A percentile compares a stretch with the other conserved stretches of the same genome.
Evolutionary conservation across 768 basidiomycete species (phyloP).

Genomic region (Lyophyllum semitale): DNA sequence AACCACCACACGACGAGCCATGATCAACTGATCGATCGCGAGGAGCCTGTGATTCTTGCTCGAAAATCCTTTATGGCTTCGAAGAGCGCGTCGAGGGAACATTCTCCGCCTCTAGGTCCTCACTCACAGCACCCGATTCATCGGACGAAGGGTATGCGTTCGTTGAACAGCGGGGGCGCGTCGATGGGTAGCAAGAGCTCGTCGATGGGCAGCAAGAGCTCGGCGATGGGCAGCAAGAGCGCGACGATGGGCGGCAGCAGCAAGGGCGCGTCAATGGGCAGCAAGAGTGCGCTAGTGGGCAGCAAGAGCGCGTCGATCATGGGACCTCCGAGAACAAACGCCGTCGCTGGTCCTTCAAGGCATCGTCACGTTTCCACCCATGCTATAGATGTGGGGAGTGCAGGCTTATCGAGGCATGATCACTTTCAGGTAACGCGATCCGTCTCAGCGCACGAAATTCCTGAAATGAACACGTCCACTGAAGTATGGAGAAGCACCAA

Average conservation of each 20-base stretch:
- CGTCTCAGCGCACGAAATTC: background rate
- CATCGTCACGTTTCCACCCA: background rate
- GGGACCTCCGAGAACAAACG: background rate
- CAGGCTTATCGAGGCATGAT: background rate
- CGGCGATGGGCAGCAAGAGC: no score
- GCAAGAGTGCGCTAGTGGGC: no score
- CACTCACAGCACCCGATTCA: background rate
- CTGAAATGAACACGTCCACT: background rate
- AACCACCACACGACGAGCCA: background rate
- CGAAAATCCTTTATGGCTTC: constrained; percentile 11
- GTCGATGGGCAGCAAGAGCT: no score
- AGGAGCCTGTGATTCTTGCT: constrained; percentile 3
- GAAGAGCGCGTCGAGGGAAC: background rate
- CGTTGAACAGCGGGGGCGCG: background rate
- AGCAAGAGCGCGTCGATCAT: background rate
- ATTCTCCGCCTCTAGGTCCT: background rate
- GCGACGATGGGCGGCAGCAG: no score
- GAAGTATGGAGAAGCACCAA: background rate
- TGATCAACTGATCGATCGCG: constrained; percentile 12
- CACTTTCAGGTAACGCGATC: background rate
- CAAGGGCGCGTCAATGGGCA: no score
- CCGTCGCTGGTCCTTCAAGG: constrained; percentile 1
- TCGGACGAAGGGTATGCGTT: constrained; percentile 1
- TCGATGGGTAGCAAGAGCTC: no score
- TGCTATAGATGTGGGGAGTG: background rate